Percentiles rank a stretch among this genome's conserved stretches.
These are phyloP conservation scores for Schwanniomyces pseudopolymorphus DNA, from an alignment of 805 yeast species.

Conservation along the genomic window DNA sequence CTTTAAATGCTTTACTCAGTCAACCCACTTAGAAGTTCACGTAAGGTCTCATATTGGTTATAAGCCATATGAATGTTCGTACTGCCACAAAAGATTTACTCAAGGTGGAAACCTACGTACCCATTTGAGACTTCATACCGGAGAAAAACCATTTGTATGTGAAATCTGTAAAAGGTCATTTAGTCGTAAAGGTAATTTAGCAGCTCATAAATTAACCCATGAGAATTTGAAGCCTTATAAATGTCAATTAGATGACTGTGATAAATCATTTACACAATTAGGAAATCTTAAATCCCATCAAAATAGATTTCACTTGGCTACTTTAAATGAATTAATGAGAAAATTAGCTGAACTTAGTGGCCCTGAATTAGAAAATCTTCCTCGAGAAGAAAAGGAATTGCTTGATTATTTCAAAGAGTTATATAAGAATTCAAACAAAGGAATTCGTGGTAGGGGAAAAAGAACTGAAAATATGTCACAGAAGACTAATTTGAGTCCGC, in stretches of 20 bases:
- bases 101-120: slow-evolving; percentile 90
- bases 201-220: slow-evolving; percentile 85
- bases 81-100: slow-evolving; percentile 78
- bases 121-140: slow-evolving; percentile 83
- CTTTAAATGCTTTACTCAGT: slow-evolving; percentile 75
- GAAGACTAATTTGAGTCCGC: background rate
- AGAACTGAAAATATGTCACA: background rate
- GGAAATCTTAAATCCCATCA: slow-evolving; percentile 95
- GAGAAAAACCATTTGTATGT: slow-evolving; percentile 88
- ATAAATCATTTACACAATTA: slow-evolving; percentile 83
- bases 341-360: slow-evolving; percentile 61
- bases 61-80: slow-evolving; percentile 78
- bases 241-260: slow-evolving; percentile 80
- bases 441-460: slow-evolving; percentile 89
- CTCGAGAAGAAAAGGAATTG: slow-evolving; percentile 64
- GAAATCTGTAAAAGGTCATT: slow-evolving; percentile 72
- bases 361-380: slow-evolving; percentile 46
- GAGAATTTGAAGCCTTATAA: slow-evolving; percentile 73
- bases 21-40: slow-evolving; percentile 91
- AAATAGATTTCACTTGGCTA: slow-evolving; percentile 77
- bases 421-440: slow-evolving; percentile 86
- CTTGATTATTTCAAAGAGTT: slow-evolving; percentile 76
- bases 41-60: slow-evolving; percentile 83
- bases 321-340: slow-evolving; percentile 66
- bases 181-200: slow-evolving; percentile 88